Base-by-base conservation (phyloP, 306 rosid genomes). In the Begonia fuchsioides region DNA sequence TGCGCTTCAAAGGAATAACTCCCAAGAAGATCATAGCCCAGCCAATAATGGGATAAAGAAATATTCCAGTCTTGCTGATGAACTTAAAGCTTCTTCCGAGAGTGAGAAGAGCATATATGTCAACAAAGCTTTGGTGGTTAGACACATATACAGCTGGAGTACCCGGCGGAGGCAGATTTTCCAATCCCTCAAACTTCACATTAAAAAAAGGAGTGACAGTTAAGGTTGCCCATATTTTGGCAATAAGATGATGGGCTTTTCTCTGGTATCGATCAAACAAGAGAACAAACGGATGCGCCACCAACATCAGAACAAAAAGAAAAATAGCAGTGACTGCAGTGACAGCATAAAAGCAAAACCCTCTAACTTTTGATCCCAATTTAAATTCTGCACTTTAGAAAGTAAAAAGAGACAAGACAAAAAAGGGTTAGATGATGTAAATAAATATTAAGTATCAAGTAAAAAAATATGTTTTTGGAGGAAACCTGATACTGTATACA, bases 1-100 rank as follows among this genome's bases (percentile, higher is more conserved):
- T 71, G 64, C 98, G 95, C 76, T 71, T 85, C 71, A 90, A 59
- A 56, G 95, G 98, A 64, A 90, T 77, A 58, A 55, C 66, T 13
- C 98, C 95, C 65, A 90, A 49, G 63, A 90, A 59, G 68, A 74
- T 81, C 98, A 90, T 90, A 41, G 95, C 98, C 98, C 98, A 90
- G 19, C 98, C 98, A 59, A 90, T 73, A 54, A 90, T 48, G 49
- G 98, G 94, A 68, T 38, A 76, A 65, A 90, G 77, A 64, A 90
- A 90, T 74, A 90, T 79, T 60, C 76, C 74, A 47, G 98, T 90
- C 93, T 90, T 90, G 85, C 98, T 90, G 63, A 90, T 85, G 73
- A 90, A 85, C 69, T 85, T 90, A 58, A 76, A 90, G 69, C 77
- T 69, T 69, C 92, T 79, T 35, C 98, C 94, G 13, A 90, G 68